Percentiles rank a stretch among this genome's conserved stretches.
Conservation (phyloP, 2,329 filamentous ascomycete genomes). For the Cordyceps cateniannulata region DNA sequence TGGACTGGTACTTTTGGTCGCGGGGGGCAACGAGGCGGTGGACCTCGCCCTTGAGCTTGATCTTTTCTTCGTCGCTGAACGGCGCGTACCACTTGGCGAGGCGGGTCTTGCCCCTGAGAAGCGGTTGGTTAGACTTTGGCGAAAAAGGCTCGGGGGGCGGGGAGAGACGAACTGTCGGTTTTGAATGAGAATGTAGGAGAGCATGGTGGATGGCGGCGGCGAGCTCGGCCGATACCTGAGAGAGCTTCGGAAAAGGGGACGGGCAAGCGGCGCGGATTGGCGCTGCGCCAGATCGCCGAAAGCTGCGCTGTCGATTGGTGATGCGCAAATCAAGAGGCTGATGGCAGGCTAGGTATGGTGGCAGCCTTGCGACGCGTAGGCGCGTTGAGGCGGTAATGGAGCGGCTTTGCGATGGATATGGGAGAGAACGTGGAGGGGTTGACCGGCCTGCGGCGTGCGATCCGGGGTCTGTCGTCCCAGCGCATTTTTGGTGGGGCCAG, state of each 20-base stretch:
- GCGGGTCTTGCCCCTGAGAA: conserved; percentile 83
- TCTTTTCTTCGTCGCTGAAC: conserved; percentile 97
- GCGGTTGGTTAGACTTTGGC: not conserved
- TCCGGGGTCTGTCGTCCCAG: not conserved
- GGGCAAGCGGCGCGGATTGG: too few relatives aligned
- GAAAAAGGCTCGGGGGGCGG: not conserved
- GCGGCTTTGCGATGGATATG: not conserved
- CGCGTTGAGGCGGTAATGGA: not conserved
- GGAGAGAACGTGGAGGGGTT: not conserved
- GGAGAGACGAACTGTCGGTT: conserved; percentile 63
- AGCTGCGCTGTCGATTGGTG: not conserved
- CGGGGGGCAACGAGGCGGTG: conserved; percentile 95
- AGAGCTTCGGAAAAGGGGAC: not conserved
- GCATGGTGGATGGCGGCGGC: conserved; percentile 35
- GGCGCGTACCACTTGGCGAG: conserved; percentile 98
- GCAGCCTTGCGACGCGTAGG: not conserved
- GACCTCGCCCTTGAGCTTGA: conserved; percentile 97
- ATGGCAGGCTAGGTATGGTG: not conserved
- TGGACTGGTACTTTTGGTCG: conserved; percentile 99
- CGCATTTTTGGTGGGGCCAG: not conserved
- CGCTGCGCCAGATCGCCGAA: not conserved
- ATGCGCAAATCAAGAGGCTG: not conserved
- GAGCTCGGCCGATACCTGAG: not conserved
- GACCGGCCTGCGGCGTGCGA: not conserved
- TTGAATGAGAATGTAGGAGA: conserved; percentile 86